Evolutionary conservation across 495 filamentous ascomycete genomes (phyloP).

Genomic region (Tetracladium setigerum): DNA sequence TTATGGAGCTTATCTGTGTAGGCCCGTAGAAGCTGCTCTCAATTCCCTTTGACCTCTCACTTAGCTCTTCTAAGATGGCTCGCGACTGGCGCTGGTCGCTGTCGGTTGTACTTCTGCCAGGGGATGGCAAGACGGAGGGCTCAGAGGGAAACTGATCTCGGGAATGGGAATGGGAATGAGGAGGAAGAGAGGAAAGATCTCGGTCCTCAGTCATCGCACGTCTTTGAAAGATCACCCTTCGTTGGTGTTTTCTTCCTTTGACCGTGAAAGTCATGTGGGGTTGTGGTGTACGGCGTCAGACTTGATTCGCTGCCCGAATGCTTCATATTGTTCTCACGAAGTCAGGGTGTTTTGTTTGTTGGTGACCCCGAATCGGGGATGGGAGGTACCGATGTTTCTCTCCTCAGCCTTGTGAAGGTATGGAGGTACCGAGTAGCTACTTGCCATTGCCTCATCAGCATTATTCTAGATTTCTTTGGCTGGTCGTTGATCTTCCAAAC

Average conservation of each 20-base stretch:
- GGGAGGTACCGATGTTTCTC: too few species aligned
- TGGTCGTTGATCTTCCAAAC: too few species aligned
- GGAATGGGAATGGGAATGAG: neutral
- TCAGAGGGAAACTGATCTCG: neutral
- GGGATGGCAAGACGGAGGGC: neutral
- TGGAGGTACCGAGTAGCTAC: too few species aligned
- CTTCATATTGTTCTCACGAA: conserved; percentile 17
- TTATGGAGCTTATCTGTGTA: neutral
- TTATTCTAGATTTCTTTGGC: too few species aligned
- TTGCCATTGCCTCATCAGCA: too few species aligned
- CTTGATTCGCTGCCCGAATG: conserved; percentile 10
- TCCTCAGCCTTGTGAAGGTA: too few species aligned
- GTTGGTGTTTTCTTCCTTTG: conserved; percentile 15
- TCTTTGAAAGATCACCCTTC: conserved; percentile 18
- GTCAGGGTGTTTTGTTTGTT: neutral
- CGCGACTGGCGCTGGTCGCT: neutral
- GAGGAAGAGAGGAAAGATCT: neutral
- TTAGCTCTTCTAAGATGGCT: neutral
- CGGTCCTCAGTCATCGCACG: conserved; percentile 3
- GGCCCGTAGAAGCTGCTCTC: too few species aligned
- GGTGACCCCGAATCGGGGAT: too few species aligned
- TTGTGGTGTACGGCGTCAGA: neutral
- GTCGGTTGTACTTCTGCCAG: neutral
- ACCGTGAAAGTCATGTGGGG: conserved; percentile 20
- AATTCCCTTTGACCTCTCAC: too few species aligned